Percentiles rank a stretch among this genome's conserved stretches.
These are phyloP conservation scores for Centrapalus pauciflorus DNA, from an alignment of 129 eudicot genomes.

Conservation along the genomic window DNA sequence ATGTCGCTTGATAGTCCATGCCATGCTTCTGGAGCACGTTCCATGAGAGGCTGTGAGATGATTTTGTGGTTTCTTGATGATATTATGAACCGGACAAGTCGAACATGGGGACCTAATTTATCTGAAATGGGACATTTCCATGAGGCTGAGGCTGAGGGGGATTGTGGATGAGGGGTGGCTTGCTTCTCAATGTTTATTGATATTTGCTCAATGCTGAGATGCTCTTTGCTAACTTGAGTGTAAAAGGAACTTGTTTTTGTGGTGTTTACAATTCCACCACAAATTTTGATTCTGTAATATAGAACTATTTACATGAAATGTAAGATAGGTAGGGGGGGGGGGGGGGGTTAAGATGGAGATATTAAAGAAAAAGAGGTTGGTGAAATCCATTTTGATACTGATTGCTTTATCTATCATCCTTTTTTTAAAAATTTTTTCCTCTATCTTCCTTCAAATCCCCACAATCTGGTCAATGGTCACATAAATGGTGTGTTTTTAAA, in stretches of 20 bases:
- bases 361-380: slow-evolving; percentile 19
- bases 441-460: background rate
- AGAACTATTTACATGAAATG: slow-evolving; percentile 51
- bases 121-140: slow-evolving; percentile 9
- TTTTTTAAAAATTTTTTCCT: background rate
- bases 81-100: background rate
- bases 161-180: slow-evolving; percentile 31
- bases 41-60: background rate
- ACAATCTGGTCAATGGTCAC: background rate
- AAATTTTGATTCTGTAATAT: slow-evolving; percentile 56
- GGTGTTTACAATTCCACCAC: slow-evolving; percentile 27
- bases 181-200: slow-evolving; percentile 32
- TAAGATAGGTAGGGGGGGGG: slow-evolving; percentile 32
- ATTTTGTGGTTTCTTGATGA: slow-evolving; percentile 4
- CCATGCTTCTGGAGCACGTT: background rate
- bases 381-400: slow-evolving; percentile 17
- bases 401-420: slow-evolving; percentile 29
- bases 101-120: background rate
- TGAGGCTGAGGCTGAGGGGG: slow-evolving; percentile 1
- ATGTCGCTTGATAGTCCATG: background rate
- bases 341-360: slow-evolving; percentile 27
- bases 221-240: slow-evolving; percentile 34
- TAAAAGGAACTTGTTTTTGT: slow-evolving; percentile 29
- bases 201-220: slow-evolving; percentile 33
- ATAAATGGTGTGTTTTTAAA: too few relatives aligned